phyloP scores from a whole-genome alignment of 2,329 filamentous ascomycete genomes.

The Trichothecium roseum region DNA sequence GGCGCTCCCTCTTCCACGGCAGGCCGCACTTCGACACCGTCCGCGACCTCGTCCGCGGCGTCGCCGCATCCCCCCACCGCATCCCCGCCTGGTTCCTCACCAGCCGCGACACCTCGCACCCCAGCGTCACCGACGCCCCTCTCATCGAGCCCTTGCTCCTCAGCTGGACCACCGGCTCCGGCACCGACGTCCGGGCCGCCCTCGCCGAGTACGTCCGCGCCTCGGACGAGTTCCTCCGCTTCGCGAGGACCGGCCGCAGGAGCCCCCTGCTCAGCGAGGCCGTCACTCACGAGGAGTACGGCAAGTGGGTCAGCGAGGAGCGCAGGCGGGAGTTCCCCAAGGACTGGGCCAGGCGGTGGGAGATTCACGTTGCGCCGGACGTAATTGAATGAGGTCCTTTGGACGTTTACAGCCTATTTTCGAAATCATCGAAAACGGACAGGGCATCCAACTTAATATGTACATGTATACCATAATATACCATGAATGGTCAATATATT shows the following conservation, averaged over 20 bases:
- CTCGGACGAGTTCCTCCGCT: constrained; percentile 46
- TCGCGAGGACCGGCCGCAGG: constrained; percentile 30
- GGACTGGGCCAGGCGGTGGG: constrained; percentile 26
- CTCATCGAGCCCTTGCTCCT: constrained; percentile 52
- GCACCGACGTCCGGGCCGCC: constrained; percentile 44
- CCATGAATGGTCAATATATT: too few relatives aligned
- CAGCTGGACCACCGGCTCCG: constrained; percentile 50
- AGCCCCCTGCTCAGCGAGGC: constrained; percentile 34
- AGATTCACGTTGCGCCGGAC: constrained; percentile 26
- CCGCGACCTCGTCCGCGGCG: constrained; percentile 38
- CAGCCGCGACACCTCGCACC: constrained; percentile 45
- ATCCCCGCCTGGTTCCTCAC: constrained; percentile 44
- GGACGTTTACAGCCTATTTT: too few relatives aligned
- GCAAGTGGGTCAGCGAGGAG: constrained; percentile 26
- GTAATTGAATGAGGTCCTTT: too few relatives aligned
- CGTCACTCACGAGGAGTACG: constrained; percentile 30
- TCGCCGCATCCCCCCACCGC: constrained; percentile 29
- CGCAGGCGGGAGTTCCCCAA: constrained; percentile 19
- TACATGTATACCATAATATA: too few relatives aligned
- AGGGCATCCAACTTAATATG: too few relatives aligned
- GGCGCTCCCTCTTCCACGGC: constrained; percentile 47
- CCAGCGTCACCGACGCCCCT: constrained; percentile 56
- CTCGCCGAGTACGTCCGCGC: constrained; percentile 50
- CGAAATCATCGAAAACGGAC: too few relatives aligned
- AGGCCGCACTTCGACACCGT: constrained; percentile 56